Base-by-base conservation (phyloP, 2,329 filamentous ascomycete genomes). In the Phaeophleospora eucalypticola region DNA sequence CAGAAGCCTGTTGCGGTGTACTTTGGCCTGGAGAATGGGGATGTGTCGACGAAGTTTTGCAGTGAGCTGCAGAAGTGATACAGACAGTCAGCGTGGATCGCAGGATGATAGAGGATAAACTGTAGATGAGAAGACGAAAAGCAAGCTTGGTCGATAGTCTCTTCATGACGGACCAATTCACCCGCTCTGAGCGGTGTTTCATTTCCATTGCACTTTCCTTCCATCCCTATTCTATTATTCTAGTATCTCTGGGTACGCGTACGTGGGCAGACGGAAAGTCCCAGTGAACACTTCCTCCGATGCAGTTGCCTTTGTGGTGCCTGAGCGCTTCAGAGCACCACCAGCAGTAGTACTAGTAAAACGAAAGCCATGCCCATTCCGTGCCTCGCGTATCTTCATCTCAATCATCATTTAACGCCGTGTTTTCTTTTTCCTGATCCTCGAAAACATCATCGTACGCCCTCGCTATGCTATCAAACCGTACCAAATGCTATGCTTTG, bases 1-100 rank as follows among this genome's bases (percentile, higher is more conserved):
- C 89, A 96, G 72, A 95, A 91, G 71, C 93, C 93, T 0, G 79
- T 96, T 10, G 89, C 89, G 20, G 90, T 89, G 18, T 98, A 97
- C 72, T 98, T 97, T 70, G 93, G 93, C 29, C 87, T 93, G 81
- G 80, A 85, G 36, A 86, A 75, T 51, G 74, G 74, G 9, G 69
- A 63, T 46, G 71, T 76, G 10, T 57, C 66, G 49, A 62, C 70
- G 34, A 51, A 47, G 48, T 50, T 39, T 29, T 47, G 36, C 18
- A 20, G 32, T 4, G 52, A 56, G 34, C 21, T 55, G 41, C 10
- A 52, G 33, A 18, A 41, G 18, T 33, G 35, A 12, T n/a, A n/a
- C n/a, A n/a, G n/a, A 24, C 17, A 15, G n/a, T n/a, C n/a, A n/a
- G n/a, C n/a, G n/a, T n/a, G n/a, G n/a, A 17, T n/a, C n/a, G n/a